Percentiles rank a stretch among this genome's conserved stretches.
phyloP scores from a whole-genome alignment of 805 yeast genomes.

The Ogataea paradorogensis region DNA sequence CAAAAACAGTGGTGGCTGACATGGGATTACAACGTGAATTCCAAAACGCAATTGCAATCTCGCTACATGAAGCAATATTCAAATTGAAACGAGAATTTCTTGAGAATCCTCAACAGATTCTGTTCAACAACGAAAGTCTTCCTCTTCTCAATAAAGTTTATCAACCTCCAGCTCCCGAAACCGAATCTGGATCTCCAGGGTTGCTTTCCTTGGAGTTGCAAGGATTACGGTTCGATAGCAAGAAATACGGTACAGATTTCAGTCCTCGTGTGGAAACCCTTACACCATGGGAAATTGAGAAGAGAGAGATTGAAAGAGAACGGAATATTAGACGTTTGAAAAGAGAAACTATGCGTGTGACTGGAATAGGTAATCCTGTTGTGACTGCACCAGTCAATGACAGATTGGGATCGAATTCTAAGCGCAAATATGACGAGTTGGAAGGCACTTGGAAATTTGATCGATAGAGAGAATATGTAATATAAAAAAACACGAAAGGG shows the following conservation, averaged over 20 bases:
- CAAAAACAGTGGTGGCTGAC: constrained; percentile 76
- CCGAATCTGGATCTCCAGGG: constrained; percentile 8
- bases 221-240: constrained; percentile 68
- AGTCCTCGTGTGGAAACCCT: constrained; percentile 83
- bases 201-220: constrained; percentile 26
- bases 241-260: constrained; percentile 79
- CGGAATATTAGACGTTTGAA: constrained; percentile 87
- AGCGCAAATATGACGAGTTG: constrained; percentile 35
- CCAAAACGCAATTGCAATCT: constrained; percentile 82
- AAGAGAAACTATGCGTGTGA: constrained; percentile 81
- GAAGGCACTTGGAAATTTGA: constrained; percentile 33
- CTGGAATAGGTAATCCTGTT: constrained; percentile 39
- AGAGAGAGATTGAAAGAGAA: constrained; percentile 92
- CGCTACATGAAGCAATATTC: constrained; percentile 76
- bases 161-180: constrained; percentile 26
- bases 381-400: constrained; percentile 7
- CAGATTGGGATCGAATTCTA: constrained; percentile 15
- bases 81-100: constrained; percentile 77
- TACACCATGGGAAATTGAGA: constrained; percentile 90
- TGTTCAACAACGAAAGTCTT: constrained; percentile 35
- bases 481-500: not conserved
- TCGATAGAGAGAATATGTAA: constrained; percentile 7
- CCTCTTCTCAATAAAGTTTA: constrained; percentile 34
- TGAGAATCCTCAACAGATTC: constrained; percentile 45
- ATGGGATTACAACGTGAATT: constrained; percentile 84